phyloP scores from a whole-genome alignment of 2,329 filamentous ascomycete species.

The Paraphoma chrysanthemicola region DNA sequence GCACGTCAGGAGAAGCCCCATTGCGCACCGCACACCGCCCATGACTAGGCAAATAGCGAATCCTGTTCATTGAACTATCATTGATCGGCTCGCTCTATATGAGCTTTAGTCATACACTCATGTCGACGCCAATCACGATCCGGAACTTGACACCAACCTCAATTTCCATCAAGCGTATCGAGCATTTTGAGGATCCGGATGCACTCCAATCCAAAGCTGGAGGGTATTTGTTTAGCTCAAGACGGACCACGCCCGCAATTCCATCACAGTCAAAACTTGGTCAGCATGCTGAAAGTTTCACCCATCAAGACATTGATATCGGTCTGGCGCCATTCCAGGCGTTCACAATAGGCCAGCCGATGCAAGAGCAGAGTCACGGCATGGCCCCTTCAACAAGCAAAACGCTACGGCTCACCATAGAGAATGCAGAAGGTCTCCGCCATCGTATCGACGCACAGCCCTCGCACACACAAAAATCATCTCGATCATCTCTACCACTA shows the following conservation, averaged over 20 bases:
- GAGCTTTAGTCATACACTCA: constrained; percentile 1
- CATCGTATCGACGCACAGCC: constrained; percentile 73
- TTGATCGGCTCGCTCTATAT: no score
- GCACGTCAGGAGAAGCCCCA: no score
- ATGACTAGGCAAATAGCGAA: no score
- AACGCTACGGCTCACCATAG: constrained; percentile 75
- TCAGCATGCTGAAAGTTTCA: constrained; percentile 66
- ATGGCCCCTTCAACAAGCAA: constrained; percentile 29
- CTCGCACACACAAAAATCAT: constrained; percentile 60
- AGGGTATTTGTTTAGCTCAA: constrained; percentile 42
- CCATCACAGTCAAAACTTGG: constrained; percentile 54
- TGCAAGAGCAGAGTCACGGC: constrained; percentile 37
- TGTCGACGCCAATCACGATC: constrained; percentile 66
- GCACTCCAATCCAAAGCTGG: constrained; percentile 43
- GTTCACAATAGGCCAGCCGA: constrained; percentile 63
- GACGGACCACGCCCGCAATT: constrained; percentile 21
- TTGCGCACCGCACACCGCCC: no score
- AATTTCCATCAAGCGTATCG: constrained; percentile 75
- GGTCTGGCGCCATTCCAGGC: constrained; percentile 72
- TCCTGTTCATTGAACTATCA: no score
- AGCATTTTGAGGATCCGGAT: constrained; percentile 71
- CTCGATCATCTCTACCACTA: constrained; percentile 48
- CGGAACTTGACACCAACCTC: constrained; percentile 80
- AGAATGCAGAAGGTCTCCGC: constrained; percentile 62
- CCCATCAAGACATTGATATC: constrained; percentile 68